Percentiles rank a stretch among this genome's conserved stretches.
Evolutionary conservation across 768 basidiomycete species (phyloP).

Genomic region (Leccinum disarticulatum): DNA sequence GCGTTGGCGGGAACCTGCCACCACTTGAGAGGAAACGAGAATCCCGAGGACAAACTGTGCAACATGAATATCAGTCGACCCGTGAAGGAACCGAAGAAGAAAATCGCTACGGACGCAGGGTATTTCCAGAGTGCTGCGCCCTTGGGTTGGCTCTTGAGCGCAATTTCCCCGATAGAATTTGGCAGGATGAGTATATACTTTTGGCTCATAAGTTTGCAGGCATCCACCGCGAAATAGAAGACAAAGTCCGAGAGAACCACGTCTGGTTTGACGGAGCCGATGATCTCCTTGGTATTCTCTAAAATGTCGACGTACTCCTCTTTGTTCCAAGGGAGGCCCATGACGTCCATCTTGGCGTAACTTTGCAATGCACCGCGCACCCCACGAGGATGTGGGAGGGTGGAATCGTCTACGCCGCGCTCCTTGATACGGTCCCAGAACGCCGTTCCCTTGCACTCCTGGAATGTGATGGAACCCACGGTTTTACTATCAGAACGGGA

Average conservation of each 20-base stretch:
- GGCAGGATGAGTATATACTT: slow-evolving; percentile 6
- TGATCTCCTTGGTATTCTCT: too few relatives aligned
- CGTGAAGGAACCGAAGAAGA: not conserved
- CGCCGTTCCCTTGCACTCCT: too few relatives aligned
- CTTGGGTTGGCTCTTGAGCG: not conserved
- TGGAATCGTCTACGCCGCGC: too few relatives aligned
- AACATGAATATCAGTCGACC: not conserved
- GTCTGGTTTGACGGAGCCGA: too few relatives aligned
- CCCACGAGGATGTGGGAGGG: too few relatives aligned
- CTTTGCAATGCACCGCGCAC: too few relatives aligned
- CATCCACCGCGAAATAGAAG: slow-evolving; percentile 6
- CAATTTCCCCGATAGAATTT: not conserved
- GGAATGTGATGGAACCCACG: too few relatives aligned
- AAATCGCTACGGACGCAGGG: not conserved
- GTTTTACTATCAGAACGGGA: too few relatives aligned
- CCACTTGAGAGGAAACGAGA: slow-evolving; percentile 15
- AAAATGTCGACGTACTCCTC: too few relatives aligned
- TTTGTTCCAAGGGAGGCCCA: too few relatives aligned
- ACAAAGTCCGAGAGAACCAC: not conserved
- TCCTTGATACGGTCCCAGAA: too few relatives aligned
- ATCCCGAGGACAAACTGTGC: slow-evolving; percentile 11
- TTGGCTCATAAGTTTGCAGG: not conserved
- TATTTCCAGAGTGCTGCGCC: slow-evolving; percentile 11
- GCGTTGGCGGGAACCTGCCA: slow-evolving; percentile 12
- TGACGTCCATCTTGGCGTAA: too few relatives aligned